These are phyloP conservation scores for Xylariaceae sp. DNA, from an alignment of 2,329 filamentous ascomycete genomes.

Conservation along the genomic window DNA sequence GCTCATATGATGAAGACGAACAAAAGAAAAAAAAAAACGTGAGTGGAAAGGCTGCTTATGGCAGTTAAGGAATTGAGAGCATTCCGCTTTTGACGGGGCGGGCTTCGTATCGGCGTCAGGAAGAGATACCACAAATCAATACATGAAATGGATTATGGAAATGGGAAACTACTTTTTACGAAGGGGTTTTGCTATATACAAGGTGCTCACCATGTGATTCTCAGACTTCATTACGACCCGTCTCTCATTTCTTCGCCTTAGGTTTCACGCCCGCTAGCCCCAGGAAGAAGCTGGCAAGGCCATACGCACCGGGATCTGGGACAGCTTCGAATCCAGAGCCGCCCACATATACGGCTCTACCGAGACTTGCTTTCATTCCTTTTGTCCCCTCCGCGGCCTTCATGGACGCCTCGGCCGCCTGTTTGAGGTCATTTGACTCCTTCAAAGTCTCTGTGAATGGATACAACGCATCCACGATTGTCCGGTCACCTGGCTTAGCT, in stretches of 20 bases:
- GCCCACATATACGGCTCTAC: conserved; percentile 76
- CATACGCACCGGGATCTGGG: conserved; percentile 64
- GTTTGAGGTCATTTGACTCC: conserved; percentile 58
- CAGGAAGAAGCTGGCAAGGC: conserved; percentile 71
- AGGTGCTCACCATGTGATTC: not conserved
- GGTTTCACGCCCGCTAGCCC: conserved; percentile 61
- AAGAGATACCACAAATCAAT: conserved; percentile 24
- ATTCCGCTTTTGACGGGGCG: conserved; percentile 7
- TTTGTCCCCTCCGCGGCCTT: conserved; percentile 78
- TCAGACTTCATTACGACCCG: conserved; percentile 20
- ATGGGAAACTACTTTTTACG: conserved; percentile 10
- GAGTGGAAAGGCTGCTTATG: not conserved
- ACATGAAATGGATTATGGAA: conserved; percentile 10
- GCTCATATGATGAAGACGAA: conserved; percentile 1
- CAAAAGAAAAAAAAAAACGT: not conserved
- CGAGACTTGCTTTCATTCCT: conserved; percentile 85
- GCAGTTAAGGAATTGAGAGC: conserved; percentile 7
- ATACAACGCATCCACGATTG: conserved; percentile 80
- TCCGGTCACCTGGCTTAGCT: conserved; percentile 82
- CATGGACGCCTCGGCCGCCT: conserved; percentile 70
- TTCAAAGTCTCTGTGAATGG: conserved; percentile 76
- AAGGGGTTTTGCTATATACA: conserved; percentile 13
- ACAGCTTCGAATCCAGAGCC: conserved; percentile 65
- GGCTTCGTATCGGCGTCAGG: conserved; percentile 18
- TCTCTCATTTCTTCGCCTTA: conserved; percentile 34